Percentiles rank a stretch among this genome's conserved stretches.
phyloP scores from a whole-genome alignment of 192 early-diverging fungal species.

The Podila clonocystis region DNA sequence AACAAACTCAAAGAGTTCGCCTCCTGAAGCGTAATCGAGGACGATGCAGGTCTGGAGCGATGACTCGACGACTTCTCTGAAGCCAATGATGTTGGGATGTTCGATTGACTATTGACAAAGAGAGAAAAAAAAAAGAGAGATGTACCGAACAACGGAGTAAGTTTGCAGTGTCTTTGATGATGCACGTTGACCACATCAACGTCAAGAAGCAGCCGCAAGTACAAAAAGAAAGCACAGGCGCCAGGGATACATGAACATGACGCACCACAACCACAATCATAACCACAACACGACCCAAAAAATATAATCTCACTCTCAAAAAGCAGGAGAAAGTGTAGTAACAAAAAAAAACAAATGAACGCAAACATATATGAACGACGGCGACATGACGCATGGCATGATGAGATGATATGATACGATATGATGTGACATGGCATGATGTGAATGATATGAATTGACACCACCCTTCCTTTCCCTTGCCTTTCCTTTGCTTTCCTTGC shows the following conservation, averaged over 20 bases:
- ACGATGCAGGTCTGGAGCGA: constrained; percentile 71
- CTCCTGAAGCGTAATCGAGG: constrained; percentile 75
- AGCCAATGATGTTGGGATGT: constrained; percentile 74
- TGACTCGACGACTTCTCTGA: constrained; percentile 72
- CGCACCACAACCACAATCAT: too few relatives aligned
- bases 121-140: constrained; percentile 20
- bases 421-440: too few relatives aligned
- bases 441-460: neutral
- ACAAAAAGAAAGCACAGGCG: too few relatives aligned
- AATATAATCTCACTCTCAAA: too few relatives aligned
- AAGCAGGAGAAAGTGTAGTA: too few relatives aligned
- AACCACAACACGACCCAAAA: too few relatives aligned
- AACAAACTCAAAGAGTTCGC: constrained; percentile 82
- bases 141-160: too few relatives aligned
- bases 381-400: too few relatives aligned
- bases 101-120: constrained; percentile 56
- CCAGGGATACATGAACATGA: too few relatives aligned
- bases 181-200: neutral
- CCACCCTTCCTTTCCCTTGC: neutral
- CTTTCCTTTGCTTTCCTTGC: neutral
- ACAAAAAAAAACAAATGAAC: too few relatives aligned
- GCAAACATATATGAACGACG: too few relatives aligned
- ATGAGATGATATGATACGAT: too few relatives aligned
- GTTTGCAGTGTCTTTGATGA: neutral
- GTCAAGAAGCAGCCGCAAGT: constrained; percentile 1